Evolutionary conservation across 768 basidiomycete species (phyloP).

Genomic region (Collybia sordida): DNA sequence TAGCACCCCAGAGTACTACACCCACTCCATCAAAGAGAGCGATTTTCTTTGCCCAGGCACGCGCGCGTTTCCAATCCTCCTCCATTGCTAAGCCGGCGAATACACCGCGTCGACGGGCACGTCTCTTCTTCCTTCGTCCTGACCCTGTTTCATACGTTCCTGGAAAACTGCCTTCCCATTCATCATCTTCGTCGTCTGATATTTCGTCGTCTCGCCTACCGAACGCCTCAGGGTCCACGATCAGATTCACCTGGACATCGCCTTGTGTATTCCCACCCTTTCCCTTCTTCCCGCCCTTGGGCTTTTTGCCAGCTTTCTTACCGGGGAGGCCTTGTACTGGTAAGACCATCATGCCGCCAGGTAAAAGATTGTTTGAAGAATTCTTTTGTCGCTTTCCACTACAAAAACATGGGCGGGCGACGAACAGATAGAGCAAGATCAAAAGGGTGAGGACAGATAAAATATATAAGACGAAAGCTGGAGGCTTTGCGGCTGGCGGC

Average conservation of each 20-base stretch:
- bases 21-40: slow-evolving; percentile 48
- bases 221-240: slow-evolving; percentile 67
- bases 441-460: slow-evolving; percentile 54
- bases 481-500: slow-evolving; percentile 50
- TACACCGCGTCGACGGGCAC: slow-evolving; percentile 44
- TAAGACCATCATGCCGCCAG: slow-evolving; percentile 58
- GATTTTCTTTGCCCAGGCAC: slow-evolving; percentile 52
- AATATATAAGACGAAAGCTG: slow-evolving; percentile 57
- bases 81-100: slow-evolving; percentile 66
- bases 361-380: slow-evolving; percentile 20
- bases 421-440: slow-evolving; percentile 52
- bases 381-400: slow-evolving; percentile 30
- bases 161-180: slow-evolving; percentile 36
- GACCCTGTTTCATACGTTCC: slow-evolving; percentile 30
- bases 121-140: slow-evolving; percentile 28
- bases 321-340: slow-evolving; percentile 56
- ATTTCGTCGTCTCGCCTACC: slow-evolving; percentile 34
- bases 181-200: slow-evolving; percentile 33
- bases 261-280: slow-evolving; percentile 40
- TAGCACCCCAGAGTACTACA: slow-evolving; percentile 53
- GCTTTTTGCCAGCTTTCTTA: slow-evolving; percentile 39
- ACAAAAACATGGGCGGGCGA: slow-evolving; percentile 59
- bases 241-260: slow-evolving; percentile 71
- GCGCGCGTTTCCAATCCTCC: slow-evolving; percentile 57
- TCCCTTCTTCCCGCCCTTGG: slow-evolving; percentile 26